Evolutionary conservation across 148 eudicot genomes (phyloP).

Genomic region (Pharnaceum exiguum): DNA sequence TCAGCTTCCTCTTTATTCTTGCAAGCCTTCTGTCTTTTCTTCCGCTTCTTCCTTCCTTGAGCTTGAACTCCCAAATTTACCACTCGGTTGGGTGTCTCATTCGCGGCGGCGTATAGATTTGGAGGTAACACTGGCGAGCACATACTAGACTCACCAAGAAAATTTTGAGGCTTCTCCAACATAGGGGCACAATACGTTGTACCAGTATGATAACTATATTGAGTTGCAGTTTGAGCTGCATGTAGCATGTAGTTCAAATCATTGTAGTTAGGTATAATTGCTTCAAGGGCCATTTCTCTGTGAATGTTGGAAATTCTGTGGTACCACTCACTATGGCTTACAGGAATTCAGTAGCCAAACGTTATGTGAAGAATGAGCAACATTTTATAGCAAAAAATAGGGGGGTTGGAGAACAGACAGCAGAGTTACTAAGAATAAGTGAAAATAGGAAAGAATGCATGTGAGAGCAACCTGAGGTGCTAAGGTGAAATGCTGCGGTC

Average conservation of each 20-base stretch:
- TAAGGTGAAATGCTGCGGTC: conserved; percentile 15
- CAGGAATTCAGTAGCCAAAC: neutral
- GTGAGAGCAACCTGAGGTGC: conserved; percentile 14
- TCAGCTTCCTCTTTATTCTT: conserved; percentile 92
- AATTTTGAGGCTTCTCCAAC: conserved; percentile 5
- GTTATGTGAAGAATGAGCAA: neutral
- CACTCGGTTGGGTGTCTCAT: neutral
- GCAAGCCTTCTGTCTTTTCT: conserved; percentile 51
- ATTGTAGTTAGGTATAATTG: conserved; percentile 54
- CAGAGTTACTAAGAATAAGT: neutral
- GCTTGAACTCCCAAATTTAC: conserved; percentile 26
- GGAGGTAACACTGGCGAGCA: neutral
- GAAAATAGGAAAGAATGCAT: conserved; percentile 9
- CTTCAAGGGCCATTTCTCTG: conserved; percentile 56
- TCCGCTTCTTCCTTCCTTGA: conserved; percentile 61
- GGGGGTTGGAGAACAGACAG: neutral
- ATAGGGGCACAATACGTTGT: neutral
- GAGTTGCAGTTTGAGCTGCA: conserved; percentile 39
- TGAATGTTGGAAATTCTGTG: conserved; percentile 1
- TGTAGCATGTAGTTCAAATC: conserved; percentile 59
- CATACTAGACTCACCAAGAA: neutral
- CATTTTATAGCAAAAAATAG: neutral
- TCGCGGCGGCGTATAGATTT: neutral
- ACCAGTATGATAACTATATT: conserved; percentile 9
- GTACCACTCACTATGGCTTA: conserved; percentile 4